Evolutionary conservation across 305 asterid species (phyloP).

Genomic region (Fraxinus angustifolia): DNA sequence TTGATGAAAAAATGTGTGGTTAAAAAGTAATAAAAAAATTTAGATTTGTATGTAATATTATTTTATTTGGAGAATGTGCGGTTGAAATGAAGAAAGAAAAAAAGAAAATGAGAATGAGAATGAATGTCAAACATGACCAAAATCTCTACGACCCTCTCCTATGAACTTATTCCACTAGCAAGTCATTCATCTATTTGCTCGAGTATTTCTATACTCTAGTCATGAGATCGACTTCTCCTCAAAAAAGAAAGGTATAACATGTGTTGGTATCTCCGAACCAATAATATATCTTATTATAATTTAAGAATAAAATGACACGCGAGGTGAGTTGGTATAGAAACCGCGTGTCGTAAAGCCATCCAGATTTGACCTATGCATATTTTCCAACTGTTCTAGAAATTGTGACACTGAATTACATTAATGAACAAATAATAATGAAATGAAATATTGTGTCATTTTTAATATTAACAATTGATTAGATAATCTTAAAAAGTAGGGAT

Average conservation of each 20-base stretch:
- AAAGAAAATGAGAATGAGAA: no score
- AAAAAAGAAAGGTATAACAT: background rate
- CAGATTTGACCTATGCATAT: background rate
- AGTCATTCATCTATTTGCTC: background rate
- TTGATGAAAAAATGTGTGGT: no score
- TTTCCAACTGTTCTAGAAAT: background rate
- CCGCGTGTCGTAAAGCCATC: background rate
- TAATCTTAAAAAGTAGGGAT: no score
- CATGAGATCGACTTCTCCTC: background rate
- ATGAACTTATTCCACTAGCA: background rate
- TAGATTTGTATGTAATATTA: no score
- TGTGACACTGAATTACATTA: background rate
- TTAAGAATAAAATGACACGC: background rate
- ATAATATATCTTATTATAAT: no score
- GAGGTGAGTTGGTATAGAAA: background rate
- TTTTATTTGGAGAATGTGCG: no score
- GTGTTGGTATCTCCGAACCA: background rate
- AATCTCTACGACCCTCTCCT: background rate
- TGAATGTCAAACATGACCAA: no score
- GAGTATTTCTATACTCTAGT: background rate
- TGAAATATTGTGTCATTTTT: background rate
- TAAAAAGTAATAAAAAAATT: no score
- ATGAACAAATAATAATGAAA: background rate
- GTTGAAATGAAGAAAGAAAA: no score
- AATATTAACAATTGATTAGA: no score